Evolutionary conservation across 768 basidiomycete species (phyloP).

Genomic region (Tylopilus balloui): DNA sequence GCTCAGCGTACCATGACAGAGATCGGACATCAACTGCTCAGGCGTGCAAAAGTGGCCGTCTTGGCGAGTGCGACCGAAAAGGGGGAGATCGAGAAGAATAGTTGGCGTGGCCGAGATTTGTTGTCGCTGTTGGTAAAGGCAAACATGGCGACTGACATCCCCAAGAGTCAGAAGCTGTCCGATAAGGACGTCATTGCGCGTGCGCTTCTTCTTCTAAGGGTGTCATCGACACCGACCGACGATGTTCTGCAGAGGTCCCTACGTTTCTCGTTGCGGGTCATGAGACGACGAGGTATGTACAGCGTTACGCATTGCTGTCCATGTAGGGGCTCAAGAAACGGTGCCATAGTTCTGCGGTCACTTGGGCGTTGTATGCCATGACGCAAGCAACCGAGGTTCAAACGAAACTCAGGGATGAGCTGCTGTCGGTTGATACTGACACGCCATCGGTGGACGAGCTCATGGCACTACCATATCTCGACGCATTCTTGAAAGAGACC

Average conservation of each 20-base stretch:
- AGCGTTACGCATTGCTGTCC: neutral
- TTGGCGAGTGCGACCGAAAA: too few species aligned
- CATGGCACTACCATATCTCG: constrained; percentile 64
- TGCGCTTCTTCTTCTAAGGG: constrained; percentile 27
- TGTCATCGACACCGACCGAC: neutral
- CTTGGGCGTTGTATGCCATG: constrained; percentile 60
- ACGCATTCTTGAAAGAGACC: constrained; percentile 56
- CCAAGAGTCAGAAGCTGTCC: constrained; percentile 48
- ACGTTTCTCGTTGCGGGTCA: constrained; percentile 60
- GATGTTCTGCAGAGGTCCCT: constrained; percentile 45
- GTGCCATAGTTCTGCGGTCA: constrained; percentile 34
- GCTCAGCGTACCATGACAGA: constrained; percentile 42
- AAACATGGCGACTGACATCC: constrained; percentile 59
- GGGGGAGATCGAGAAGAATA: constrained; percentile 33
- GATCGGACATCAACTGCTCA: constrained; percentile 47
- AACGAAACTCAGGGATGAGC: constrained; percentile 53
- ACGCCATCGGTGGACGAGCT: constrained; percentile 68
- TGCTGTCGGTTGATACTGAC: constrained; percentile 47
- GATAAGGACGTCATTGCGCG: constrained; percentile 60
- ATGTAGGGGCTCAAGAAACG: neutral
- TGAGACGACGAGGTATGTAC: constrained; percentile 50
- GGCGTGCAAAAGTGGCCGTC: constrained; percentile 45
- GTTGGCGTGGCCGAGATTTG: constrained; percentile 45
- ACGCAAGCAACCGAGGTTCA: constrained; percentile 47
- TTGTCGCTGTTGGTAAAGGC: constrained; percentile 37